Conservation (phyloP, 2,329 filamentous ascomycete genomes). For the Aspergillus pseudotamarii region DNA sequence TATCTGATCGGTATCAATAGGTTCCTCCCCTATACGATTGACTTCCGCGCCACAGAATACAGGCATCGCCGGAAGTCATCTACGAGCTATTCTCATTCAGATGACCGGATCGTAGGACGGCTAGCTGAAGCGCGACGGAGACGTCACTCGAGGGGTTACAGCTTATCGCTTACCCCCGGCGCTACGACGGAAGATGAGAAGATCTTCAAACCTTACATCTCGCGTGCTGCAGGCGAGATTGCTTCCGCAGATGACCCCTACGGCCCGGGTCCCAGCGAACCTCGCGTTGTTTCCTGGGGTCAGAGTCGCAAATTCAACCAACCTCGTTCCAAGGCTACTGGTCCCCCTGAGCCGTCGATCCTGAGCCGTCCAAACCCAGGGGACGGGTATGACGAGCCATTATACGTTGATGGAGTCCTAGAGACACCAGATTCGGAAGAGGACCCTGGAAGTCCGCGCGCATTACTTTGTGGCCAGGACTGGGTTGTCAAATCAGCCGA, state of each 20-base stretch:
- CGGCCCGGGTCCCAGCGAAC: constrained; percentile 58
- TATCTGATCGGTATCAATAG: constrained; percentile 21
- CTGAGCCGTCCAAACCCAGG: constrained; percentile 52
- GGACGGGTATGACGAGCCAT: constrained; percentile 25
- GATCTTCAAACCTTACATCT: constrained; percentile 41
- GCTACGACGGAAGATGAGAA: constrained; percentile 43
- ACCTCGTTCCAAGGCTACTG: constrained; percentile 73
- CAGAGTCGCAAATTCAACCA: constrained; percentile 68
- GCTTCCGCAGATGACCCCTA: constrained; percentile 32
- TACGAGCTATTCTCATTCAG: constrained; percentile 24
- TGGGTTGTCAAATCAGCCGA: constrained; percentile 84
- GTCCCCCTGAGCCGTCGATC: constrained; percentile 72
- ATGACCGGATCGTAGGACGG: constrained; percentile 29
- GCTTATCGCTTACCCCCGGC: constrained; percentile 37
- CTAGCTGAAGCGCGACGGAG: constrained; percentile 24
- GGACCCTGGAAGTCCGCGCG: constrained; percentile 61
- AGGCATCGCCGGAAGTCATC: constrained; percentile 28
- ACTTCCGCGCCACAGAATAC: constrained; percentile 33
- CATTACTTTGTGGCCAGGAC: constrained; percentile 68
- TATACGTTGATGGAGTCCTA: constrained; percentile 21
- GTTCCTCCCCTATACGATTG: constrained; percentile 42
- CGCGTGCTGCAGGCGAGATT: constrained; percentile 30
- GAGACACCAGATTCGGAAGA: constrained; percentile 18
- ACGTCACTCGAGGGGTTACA: constrained; percentile 23
- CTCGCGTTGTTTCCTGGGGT: constrained; percentile 77